Conservation (phyloP, 2,329 filamentous ascomycete species). For the Penicillium brevicompactum region DNA sequence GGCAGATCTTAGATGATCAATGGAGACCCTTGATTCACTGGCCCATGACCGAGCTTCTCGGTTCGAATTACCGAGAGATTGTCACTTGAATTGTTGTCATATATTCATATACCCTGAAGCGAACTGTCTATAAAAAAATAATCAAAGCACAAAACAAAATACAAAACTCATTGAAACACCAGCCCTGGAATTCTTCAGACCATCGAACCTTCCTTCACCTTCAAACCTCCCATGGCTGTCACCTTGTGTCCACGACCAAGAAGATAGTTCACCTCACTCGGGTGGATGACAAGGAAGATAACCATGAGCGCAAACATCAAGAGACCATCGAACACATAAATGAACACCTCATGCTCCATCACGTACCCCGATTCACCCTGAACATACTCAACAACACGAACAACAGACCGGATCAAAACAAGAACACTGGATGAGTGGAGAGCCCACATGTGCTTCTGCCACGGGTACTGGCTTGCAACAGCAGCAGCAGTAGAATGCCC, state of each 20-base stretch:
- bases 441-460: constrained; percentile 41
- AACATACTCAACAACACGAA: constrained; percentile 32
- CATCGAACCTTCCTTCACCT: constrained; percentile 11
- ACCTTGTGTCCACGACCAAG: constrained; percentile 19
- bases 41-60: constrained; percentile 36
- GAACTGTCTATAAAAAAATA: not conserved
- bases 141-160: not conserved
- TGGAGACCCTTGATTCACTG: constrained; percentile 34
- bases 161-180: not conserved
- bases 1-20: constrained; percentile 32
- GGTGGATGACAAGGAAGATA: constrained; percentile 25
- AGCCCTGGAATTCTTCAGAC: not conserved
- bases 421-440: constrained; percentile 25
- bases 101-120: constrained; percentile 4
- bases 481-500: constrained; percentile 30
- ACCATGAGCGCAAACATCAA: constrained; percentile 31
- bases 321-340: constrained; percentile 35
- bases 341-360: constrained; percentile 29
- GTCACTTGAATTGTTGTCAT: not conserved
- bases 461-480: constrained; percentile 24
- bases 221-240: constrained; percentile 20
- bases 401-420: constrained; percentile 32
- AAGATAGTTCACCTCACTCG: constrained; percentile 28
- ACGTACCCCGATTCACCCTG: constrained; percentile 30
- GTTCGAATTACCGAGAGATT: constrained; percentile 22